Percentiles rank a stretch among this genome's conserved stretches.
These are phyloP conservation scores for Wickerhamomyces canadensis DNA, from an alignment of 805 yeast species.

Conservation along the genomic window DNA sequence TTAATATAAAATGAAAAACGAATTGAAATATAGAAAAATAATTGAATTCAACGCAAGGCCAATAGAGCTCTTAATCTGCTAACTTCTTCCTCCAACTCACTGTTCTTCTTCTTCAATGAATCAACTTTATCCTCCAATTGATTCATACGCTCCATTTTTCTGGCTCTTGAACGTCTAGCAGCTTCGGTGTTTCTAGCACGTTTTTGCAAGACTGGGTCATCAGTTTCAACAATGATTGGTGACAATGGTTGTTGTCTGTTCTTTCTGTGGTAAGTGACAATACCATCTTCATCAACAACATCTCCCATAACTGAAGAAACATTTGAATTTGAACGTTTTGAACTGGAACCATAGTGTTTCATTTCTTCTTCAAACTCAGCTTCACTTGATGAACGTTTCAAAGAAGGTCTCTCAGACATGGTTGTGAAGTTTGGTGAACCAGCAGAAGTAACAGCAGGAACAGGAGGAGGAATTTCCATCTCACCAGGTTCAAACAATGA, in stretches of 20 bases:
- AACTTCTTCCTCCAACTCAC: conserved; percentile 58
- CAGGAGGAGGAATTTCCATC: conserved; percentile 15
- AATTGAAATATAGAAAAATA: background rate
- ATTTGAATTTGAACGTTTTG: conserved; percentile 12
- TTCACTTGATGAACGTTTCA: conserved; percentile 21
- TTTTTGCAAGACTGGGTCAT: conserved; percentile 71
- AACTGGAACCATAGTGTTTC: conserved; percentile 2
- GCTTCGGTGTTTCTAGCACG: conserved; percentile 96
- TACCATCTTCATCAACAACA: conserved; percentile 72
- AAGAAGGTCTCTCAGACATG: conserved; percentile 1
- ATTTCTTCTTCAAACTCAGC: conserved; percentile 20
- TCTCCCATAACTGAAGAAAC: conserved; percentile 18
- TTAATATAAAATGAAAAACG: background rate
- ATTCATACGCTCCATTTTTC: conserved; percentile 82
- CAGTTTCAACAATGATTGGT: conserved; percentile 55
- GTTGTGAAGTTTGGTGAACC: conserved; percentile 4
- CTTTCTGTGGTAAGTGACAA: conserved; percentile 73
- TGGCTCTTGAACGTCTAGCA: conserved; percentile 91
- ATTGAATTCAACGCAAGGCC: conserved; percentile 15
- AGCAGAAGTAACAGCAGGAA: conserved; percentile 3
- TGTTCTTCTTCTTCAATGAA: conserved; percentile 52
- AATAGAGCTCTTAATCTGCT: conserved; percentile 48
- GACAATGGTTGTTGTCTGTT: conserved; percentile 65
- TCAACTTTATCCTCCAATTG: conserved; percentile 79
- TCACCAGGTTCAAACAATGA: conserved; percentile 46